These are phyloP conservation scores for Keithomyces neogunnii DNA, from an alignment of 2,329 filamentous ascomycete species.

Conservation along the genomic window DNA sequence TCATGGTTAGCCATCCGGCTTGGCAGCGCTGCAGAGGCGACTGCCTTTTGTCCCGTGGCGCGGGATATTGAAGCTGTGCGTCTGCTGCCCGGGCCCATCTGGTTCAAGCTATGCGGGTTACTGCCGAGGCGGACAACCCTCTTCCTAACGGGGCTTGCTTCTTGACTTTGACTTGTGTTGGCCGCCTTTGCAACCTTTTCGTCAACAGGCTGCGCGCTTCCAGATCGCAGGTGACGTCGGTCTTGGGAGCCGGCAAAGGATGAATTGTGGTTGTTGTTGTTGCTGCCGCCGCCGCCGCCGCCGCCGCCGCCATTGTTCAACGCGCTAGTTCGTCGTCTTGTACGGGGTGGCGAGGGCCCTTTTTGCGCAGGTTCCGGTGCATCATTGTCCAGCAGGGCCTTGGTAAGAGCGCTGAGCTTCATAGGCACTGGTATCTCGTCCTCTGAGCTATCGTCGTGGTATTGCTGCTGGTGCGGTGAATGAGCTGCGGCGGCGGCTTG, in stretches of 20 bases:
- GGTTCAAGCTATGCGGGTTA: slow-evolving; percentile 35
- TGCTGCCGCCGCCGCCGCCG: background rate
- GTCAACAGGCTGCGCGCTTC: slow-evolving; percentile 34
- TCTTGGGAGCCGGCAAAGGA: slow-evolving; percentile 26
- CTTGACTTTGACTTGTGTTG: slow-evolving; percentile 25
- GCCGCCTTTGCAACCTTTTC: slow-evolving; percentile 2
- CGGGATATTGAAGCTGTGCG: slow-evolving; percentile 44
- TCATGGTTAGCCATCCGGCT: slow-evolving; percentile 34
- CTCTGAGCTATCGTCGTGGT: slow-evolving; percentile 75
- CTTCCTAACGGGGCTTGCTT: slow-evolving; percentile 46
- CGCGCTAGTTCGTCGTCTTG: slow-evolving; percentile 40
- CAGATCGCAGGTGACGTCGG: slow-evolving; percentile 37
- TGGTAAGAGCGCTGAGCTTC: slow-evolving; percentile 89
- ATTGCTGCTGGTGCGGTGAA: slow-evolving; percentile 36
- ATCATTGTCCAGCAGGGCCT: slow-evolving; percentile 66
- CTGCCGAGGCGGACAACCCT: slow-evolving; percentile 50
- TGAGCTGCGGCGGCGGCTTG: slow-evolving; percentile 29
- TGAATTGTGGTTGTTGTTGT: background rate
- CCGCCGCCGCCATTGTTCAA: slow-evolving; percentile 21
- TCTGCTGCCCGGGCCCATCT: slow-evolving; percentile 32
- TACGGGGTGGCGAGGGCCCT: slow-evolving; percentile 36
- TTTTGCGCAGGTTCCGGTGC: slow-evolving; percentile 35
- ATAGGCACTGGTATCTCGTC: slow-evolving; percentile 87
- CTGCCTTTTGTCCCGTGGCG: slow-evolving; percentile 16
- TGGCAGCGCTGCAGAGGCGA: slow-evolving; percentile 20